Percentiles rank a stretch among this genome's conserved stretches.
phyloP scores from a whole-genome alignment of 768 basidiomycete genomes.

The Boletales sp. region DNA sequence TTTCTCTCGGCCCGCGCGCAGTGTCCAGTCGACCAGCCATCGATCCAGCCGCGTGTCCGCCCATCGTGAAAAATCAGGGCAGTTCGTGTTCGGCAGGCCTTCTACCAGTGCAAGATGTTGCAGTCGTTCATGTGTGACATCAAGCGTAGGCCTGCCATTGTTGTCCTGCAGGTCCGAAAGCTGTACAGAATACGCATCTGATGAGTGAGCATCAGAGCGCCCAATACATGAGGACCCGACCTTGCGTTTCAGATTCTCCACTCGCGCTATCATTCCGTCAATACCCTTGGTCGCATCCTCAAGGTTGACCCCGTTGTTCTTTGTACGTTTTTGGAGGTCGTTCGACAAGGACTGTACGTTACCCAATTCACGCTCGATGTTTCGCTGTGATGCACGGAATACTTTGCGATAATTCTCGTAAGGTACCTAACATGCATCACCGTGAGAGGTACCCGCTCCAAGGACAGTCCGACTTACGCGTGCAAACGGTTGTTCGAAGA shows the following conservation, averaged over 20 bases:
- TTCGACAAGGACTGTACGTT: conserved; percentile 52
- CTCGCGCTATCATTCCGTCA: conserved; percentile 72
- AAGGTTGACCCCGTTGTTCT: conserved; percentile 35
- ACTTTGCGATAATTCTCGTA: conserved; percentile 86
- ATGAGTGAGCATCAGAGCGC: conserved; percentile 11
- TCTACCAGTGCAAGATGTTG: conserved; percentile 69
- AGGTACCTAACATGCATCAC: conserved; percentile 58
- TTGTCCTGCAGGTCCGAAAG: conserved; percentile 48
- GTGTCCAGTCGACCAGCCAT: conserved; percentile 91
- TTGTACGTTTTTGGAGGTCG: conserved; percentile 54
- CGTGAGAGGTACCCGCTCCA: conserved; percentile 7
- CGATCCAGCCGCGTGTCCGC: conserved; percentile 76
- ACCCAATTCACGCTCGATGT: conserved; percentile 75
- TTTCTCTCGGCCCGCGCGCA: conserved; percentile 73
- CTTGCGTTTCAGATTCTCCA: conserved; percentile 86
- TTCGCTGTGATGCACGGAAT: conserved; percentile 79
- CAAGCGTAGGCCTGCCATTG: conserved; percentile 54
- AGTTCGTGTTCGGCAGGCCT: conserved; percentile 45
- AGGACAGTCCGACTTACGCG: conserved; percentile 42
- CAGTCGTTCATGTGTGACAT: conserved; percentile 71
- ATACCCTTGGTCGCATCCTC: conserved; percentile 59
- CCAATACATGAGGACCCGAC: conserved; percentile 38
- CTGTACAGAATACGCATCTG: conserved; percentile 27
- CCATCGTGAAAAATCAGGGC: conserved; percentile 69
- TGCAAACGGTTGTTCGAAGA: conserved; percentile 84